A percentile compares a stretch with the other conserved stretches of the same genome.
These are phyloP conservation scores for Suhomyces emberorum DNA, from an alignment of 805 yeast genomes.

Conservation along the genomic window DNA sequence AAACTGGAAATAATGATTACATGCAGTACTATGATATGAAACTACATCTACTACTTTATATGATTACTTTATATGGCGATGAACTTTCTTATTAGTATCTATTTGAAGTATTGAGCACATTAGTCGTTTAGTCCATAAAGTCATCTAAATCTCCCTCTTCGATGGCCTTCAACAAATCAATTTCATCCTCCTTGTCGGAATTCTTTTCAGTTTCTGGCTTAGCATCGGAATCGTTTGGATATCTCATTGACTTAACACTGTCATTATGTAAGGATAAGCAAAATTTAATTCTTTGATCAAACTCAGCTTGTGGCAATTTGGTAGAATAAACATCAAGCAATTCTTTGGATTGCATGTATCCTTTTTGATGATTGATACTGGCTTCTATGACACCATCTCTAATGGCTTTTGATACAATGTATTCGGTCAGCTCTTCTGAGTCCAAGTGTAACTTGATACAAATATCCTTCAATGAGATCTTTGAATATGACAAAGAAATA, in stretches of 20 bases:
- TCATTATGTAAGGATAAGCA: slow-evolving; percentile 89
- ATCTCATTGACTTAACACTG: slow-evolving; percentile 91
- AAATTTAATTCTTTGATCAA: slow-evolving; percentile 90
- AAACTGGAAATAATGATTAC: too few species aligned
- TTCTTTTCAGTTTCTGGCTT: slow-evolving; percentile 28
- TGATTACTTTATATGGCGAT: too few species aligned
- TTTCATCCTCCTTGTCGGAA: slow-evolving; percentile 38
- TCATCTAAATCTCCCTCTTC: slow-evolving; percentile 57
- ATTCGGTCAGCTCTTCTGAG: slow-evolving; percentile 94
- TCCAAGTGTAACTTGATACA: slow-evolving; percentile 90
- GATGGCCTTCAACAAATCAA: slow-evolving; percentile 44
- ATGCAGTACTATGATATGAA: slow-evolving; percentile 1
- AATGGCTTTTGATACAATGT: slow-evolving; percentile 93
- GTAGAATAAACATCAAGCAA: slow-evolving; percentile 84
- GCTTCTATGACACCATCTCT: slow-evolving; percentile 98
- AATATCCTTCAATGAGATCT: slow-evolving; percentile 87
- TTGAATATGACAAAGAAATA: slow-evolving; percentile 85
- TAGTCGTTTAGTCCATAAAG: slow-evolving; percentile 36
- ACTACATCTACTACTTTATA: too few species aligned
- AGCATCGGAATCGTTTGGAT: slow-evolving; percentile 50
- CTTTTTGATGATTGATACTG: slow-evolving; percentile 81
- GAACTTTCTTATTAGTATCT: slow-evolving; percentile 16
- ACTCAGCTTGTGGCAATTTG: slow-evolving; percentile 77
- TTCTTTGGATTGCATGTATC: slow-evolving; percentile 89
- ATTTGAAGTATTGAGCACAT: not conserved